Base-by-base conservation (phyloP, 2,329 filamentous ascomycete genomes). In the Phialophora verrucosa region DNA sequence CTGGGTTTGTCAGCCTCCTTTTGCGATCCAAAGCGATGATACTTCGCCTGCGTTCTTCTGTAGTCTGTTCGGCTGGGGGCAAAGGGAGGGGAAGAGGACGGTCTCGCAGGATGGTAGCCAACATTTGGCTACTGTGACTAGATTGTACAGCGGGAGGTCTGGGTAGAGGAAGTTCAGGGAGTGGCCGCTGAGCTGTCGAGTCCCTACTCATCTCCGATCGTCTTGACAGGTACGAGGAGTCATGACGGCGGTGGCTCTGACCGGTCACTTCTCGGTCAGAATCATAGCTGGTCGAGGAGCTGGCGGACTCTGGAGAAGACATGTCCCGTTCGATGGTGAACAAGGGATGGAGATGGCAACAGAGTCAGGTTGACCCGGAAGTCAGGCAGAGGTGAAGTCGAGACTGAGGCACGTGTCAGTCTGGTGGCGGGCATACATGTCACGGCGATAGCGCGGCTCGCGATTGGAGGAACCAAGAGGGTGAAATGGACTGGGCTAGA, bases 1-100 rank as follows among this genome's bases (percentile, higher is more conserved):
- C 70, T 31, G 75, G 67, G 59, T 75, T 76, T n/a, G 77, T 77
- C 61, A 82, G 69, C 67, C 79, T 77, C 67, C 80, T 77, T 72
- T 81, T 82, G 54, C 80, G 76, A 64, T 81, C 79, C 62, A 76
- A 69, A 14, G 70, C 69, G 27, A 69, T 67, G 20, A 70, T 63
- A 38, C 65, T 70, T 38, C 63, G 65, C 59, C 70, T 68, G 35
- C 70, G 65, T 51, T 69, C 65, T 62, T 71, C 69, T 3, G 62
- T 31, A 29, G 63, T 69, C 50, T 67, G 61, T 44, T 70, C 69
- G 29, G 59, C 59, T n/a, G 49, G 20, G 25, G 42, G 35, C 23
- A 53, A 53, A 12, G 70, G 70, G 27, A 64, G 38, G 11, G 70
- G 69, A 1, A 67, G 63, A 20, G 60, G 60, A 42, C 65, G 68